Evolutionary conservation across 192 early-diverging fungal genomes (phyloP).

Genomic region (Coemansia sp.): DNA sequence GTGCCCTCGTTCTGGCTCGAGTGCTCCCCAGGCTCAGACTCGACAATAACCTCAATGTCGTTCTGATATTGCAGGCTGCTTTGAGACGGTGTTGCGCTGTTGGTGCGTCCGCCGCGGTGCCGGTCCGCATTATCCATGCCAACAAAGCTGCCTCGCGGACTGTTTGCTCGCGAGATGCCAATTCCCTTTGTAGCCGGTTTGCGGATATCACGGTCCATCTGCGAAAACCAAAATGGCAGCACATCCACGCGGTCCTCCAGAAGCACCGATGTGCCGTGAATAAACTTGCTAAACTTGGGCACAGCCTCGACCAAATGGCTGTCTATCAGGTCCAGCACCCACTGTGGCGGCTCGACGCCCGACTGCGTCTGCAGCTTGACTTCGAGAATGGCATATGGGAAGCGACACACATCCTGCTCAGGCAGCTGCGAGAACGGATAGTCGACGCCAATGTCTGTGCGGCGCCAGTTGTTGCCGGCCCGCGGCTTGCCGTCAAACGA

Average conservation of each 20-base stretch:
- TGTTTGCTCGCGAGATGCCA: slow-evolving; percentile 52
- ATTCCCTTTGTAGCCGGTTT: slow-evolving; percentile 65
- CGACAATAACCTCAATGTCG: slow-evolving; percentile 41
- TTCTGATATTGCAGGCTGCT: slow-evolving; percentile 25
- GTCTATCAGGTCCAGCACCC: slow-evolving; percentile 90
- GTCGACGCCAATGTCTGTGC: slow-evolving; percentile 77
- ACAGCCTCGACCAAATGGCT: slow-evolving; percentile 90
- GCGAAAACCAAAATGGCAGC: slow-evolving; percentile 93
- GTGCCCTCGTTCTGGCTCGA: slow-evolving; percentile 39
- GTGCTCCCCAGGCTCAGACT: slow-evolving; percentile 37
- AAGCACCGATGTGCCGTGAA: slow-evolving; percentile 89
- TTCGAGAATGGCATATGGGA: slow-evolving; percentile 96
- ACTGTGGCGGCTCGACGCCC: slow-evolving; percentile 87
- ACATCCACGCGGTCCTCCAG: slow-evolving; percentile 76
- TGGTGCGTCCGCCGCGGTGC: slow-evolving; percentile 15
- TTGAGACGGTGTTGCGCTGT: slow-evolving; percentile 26
- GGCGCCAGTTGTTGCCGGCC: slow-evolving; percentile 86
- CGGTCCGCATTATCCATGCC: slow-evolving; percentile 22
- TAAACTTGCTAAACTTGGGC: slow-evolving; percentile 98
- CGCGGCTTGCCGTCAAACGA: slow-evolving; percentile 64
- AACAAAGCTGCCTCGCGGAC: slow-evolving; percentile 44
- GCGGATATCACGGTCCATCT: slow-evolving; percentile 92
- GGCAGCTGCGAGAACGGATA: slow-evolving; percentile 80
- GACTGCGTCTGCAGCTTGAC: slow-evolving; percentile 95
- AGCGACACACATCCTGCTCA: slow-evolving; percentile 75